Evolutionary conservation across 495 filamentous ascomycete species (phyloP).

Genomic region (Penicillium desertorum): DNA sequence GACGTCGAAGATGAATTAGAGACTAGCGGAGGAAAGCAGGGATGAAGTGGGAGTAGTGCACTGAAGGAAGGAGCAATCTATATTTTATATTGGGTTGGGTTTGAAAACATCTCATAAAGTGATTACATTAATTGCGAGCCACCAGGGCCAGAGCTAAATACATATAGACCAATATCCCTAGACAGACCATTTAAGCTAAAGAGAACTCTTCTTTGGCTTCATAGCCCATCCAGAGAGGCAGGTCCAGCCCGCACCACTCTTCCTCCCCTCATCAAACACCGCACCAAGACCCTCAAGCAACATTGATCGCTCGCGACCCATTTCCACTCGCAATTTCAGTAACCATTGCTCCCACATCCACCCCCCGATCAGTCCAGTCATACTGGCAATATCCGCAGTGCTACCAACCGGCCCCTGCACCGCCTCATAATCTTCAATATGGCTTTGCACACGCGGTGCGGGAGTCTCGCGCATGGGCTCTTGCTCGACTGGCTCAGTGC

Average conservation of each 20-base stretch:
- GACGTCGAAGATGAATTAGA: too few relatives aligned
- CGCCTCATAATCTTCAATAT: constrained; percentile 51
- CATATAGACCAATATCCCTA: constrained; percentile 3
- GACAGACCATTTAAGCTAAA: neutral
- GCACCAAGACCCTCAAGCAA: constrained; percentile 74
- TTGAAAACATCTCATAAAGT: neutral
- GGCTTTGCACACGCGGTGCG: constrained; percentile 52
- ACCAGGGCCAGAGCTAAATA: constrained; percentile 11
- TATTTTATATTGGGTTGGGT: too few relatives aligned
- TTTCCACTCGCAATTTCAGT: constrained; percentile 79
- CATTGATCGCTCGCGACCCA: constrained; percentile 62
- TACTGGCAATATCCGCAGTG: constrained; percentile 67
- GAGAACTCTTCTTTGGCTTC: constrained; percentile 60
- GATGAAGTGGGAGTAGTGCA: too few relatives aligned
- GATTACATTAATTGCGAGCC: constrained; percentile 15
- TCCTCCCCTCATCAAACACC: constrained; percentile 81
- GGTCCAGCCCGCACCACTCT: constrained; percentile 78
- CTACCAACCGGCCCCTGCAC: constrained; percentile 71
- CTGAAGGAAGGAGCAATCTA: too few relatives aligned
- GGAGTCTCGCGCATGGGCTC: constrained; percentile 50
- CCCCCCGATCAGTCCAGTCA: constrained; percentile 78
- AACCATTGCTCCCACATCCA: constrained; percentile 99
- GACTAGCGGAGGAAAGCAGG: too few relatives aligned
- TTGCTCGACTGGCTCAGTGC: constrained; percentile 53
- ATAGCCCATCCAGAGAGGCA: constrained; percentile 83